phyloP scores from a whole-genome alignment of 2,329 filamentous ascomycete species.

The Fusarium chlamydosporum region DNA sequence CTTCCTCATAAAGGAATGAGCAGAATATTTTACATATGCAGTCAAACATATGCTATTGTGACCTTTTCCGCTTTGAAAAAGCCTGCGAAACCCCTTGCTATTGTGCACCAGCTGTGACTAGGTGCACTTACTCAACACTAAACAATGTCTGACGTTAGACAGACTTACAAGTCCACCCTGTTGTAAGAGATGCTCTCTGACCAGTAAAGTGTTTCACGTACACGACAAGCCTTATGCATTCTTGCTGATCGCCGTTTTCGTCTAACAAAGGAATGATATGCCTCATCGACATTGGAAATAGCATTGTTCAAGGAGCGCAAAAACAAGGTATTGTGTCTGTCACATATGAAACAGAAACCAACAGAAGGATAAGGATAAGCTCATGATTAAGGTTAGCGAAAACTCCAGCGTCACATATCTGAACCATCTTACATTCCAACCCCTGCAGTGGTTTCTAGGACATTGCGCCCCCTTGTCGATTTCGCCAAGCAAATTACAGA shows the following conservation, averaged over 20 bases:
- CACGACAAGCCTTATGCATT: neutral
- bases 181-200: neutral
- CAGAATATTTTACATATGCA: fast-evolving
- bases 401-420: constrained; percentile 30
- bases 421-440: constrained; percentile 21
- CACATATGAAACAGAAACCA: constrained; percentile 19
- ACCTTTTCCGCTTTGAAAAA: too few relatives aligned
- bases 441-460: neutral
- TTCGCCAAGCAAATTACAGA: constrained; percentile 14
- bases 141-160: too few relatives aligned
- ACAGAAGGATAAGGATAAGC: neutral
- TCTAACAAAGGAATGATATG: neutral
- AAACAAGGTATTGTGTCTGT: neutral
- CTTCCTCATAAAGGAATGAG: constrained; percentile 2
- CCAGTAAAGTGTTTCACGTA: too few relatives aligned
- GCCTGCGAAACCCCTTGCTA: neutral
- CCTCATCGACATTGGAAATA: neutral
- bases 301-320: neutral
- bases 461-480: neutral
- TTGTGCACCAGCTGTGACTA: too few relatives aligned
- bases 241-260: constrained; percentile 1
- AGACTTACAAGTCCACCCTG: too few relatives aligned
- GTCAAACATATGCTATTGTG: neutral
- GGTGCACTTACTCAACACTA: too few relatives aligned
- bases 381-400: constrained; percentile 2